These are phyloP conservation scores for Fusarium bactridioides DNA, from an alignment of 2,329 filamentous ascomycete genomes.

Conservation along the genomic window DNA sequence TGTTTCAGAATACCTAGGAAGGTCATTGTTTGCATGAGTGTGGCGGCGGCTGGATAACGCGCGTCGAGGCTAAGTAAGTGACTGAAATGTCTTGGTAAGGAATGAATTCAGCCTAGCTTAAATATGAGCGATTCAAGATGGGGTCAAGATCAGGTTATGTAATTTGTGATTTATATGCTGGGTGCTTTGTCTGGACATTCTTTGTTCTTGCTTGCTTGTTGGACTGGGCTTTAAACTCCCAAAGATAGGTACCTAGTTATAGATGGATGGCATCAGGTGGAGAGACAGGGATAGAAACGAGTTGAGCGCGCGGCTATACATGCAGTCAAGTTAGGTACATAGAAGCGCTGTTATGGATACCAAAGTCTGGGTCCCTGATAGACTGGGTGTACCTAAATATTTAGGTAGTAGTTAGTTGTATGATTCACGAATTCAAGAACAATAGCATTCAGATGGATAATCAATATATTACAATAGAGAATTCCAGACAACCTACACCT, in stretches of 20 bases:
- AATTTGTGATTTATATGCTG: not conserved
- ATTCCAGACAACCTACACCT: not conserved
- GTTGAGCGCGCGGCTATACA: constrained; percentile 15
- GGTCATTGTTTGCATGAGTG: constrained; percentile 18
- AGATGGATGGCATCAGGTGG: not conserved
- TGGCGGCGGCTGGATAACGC: constrained; percentile 28
- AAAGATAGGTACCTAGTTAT: not conserved
- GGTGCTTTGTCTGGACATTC: constrained; percentile 10
- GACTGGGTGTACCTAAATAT: not conserved
- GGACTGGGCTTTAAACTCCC: not conserved
- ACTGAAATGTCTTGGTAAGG: constrained; percentile 20
- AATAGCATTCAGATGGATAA: not conserved
- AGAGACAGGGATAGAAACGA: not conserved
- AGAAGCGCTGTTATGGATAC: constrained; percentile 9
- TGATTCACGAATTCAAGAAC: not conserved
- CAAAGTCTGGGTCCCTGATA: not conserved
- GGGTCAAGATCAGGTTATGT: not conserved
- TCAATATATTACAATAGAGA: not conserved
- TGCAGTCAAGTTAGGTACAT: not conserved
- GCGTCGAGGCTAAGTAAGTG: constrained; percentile 17
- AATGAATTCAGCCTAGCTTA: constrained; percentile 19
- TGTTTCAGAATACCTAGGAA: constrained; percentile 18
- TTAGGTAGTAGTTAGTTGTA: not conserved
- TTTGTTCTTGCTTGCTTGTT: not conserved
- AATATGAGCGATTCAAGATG: not conserved